Evolutionary conservation across 768 basidiomycete genomes (phyloP), one percentile per base, ranked within the genome.

Genomic region (button mushroom (Agaricus bisporus)): DNA sequence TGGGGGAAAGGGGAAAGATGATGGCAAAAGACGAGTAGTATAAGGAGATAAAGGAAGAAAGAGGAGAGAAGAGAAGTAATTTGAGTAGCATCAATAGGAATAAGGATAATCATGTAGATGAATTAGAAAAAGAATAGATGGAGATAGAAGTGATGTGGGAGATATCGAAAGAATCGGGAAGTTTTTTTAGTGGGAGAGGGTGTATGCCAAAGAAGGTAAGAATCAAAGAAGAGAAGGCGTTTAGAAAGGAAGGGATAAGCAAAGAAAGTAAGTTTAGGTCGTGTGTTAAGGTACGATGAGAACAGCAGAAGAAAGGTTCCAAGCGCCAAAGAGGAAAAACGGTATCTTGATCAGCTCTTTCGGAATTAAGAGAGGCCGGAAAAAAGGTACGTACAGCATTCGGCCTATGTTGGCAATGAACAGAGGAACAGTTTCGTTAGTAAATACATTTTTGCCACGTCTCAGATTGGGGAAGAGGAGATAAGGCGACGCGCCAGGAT

Each of bases 361-460:
- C 39, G 36, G 49, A n/a, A 29, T 47, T 26, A 48, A 36, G 46
- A 53, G 43, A 11, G 28, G 14, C 36, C n/a, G n/a, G n/a, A 29
- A 46, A 60, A 26, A 37, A 42, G 4, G 42, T 61, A 58, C 63
- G 55, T 59, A 69, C 65, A 67, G 61, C 66, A 67, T 59, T 69
- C 64, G 26, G 51, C 64, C 68, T 70, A 49, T 20, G 20, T 43
- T 29, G 15, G 35, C 32, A 32, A 32, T 11, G 32, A 32, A 32
- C 4, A 32, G 4, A 32, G 10, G 11, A 11, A 32, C 7, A 32
- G 28, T 17, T 26, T 20, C 22, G 22, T 22, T 26, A 6, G 26
- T 51, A 41, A 50, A 37, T 22, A 41, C 18, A 11, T 36, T 47
- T 32, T 32, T 17, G 29, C 26, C 39, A 43, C 25, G 25, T 38